Base-by-base conservation (phyloP, 371 early-diverging fungal genomes). In the Mucor irregularis region DNA sequence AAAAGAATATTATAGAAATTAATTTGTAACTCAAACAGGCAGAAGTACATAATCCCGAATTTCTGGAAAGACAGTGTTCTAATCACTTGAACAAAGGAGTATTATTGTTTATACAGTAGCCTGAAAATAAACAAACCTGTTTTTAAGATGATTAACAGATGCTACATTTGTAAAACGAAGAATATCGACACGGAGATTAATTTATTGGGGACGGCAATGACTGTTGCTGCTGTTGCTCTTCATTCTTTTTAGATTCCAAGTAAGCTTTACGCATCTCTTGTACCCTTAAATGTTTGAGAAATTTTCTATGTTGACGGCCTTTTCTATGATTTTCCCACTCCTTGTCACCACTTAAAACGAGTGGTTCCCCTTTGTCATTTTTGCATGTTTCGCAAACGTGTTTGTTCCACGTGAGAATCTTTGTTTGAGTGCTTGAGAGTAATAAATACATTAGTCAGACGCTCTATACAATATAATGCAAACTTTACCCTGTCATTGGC, bases 311-410 rank as follows among this genome's bases (percentile, higher is more conserved):
- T 21, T 71, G 67, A 14, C 85, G 77, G 30, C 88, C 82, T 42
- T 66, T 68, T 19, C 82, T 39, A 46, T 91, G 91, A 40, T 84
- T 84, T 30, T 80, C 69, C 83, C 86, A 89, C 49, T 87, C 86
- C 13, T 73, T 69, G 24, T 88, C 86, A 4, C 91, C 91, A 60
- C 87, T 84, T 7, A 89, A 62, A 33, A 84, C 71, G 3, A 84
- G 74, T 5, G 78, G 79, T 9, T 67, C 63, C 26, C 80, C 72
- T 21, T 57, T 54, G 0, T 62, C 39, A 8, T 66, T 62, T 17
- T 79, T 80, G 56, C 89, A 89, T 5, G 86, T 72, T n/a, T 69
- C 64, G 35, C 90, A 90, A 19, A 64, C 64, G 56, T 85, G 77
- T 45, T 86, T 83, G 43, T 79, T 76, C 88, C 88, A 88, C 0